Conservation (phyloP, 768 basidiomycete genomes). For the Auriscalpium orientale region DNA sequence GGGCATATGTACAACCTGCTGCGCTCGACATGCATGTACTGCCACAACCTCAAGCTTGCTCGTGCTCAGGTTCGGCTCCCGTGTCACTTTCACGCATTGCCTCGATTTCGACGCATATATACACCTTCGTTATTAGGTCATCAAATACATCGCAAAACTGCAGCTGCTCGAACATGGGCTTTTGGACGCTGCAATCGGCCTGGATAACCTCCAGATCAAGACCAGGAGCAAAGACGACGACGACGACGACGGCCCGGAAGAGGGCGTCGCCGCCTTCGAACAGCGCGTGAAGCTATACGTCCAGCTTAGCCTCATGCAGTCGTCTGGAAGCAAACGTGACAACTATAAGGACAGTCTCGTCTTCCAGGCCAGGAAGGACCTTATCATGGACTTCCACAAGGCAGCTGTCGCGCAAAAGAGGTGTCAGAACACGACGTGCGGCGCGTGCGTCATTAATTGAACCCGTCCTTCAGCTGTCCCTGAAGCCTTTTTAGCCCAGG, state of each 20-base stretch:
- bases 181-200: constrained; percentile 65
- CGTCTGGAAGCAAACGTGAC: constrained; percentile 59
- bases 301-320: constrained; percentile 34
- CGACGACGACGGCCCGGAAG: constrained; percentile 34
- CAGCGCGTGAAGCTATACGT: constrained; percentile 61
- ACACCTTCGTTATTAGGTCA: constrained; percentile 40
- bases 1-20: constrained; percentile 81
- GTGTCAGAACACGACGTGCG: constrained; percentile 73
- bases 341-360: constrained; percentile 85
- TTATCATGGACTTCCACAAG: constrained; percentile 78
- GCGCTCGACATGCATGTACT: constrained; percentile 86
- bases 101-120: not conserved
- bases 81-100: constrained; percentile 9
- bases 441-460: constrained; percentile 51
- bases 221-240: constrained; percentile 25
- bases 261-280: constrained; percentile 52
- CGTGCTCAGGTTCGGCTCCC: constrained; percentile 51
- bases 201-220: constrained; percentile 60
- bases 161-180: constrained; percentile 86
- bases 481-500: constrained; percentile 39
- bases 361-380: constrained; percentile 77
- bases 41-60: constrained; percentile 83
- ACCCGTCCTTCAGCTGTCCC: constrained; percentile 1
- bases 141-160: constrained; percentile 81
- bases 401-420: constrained; percentile 49